Evolutionary conservation across 345 rosid genomes (phyloP), one percentile per base, ranked within the genome.

Genomic region (Boechera retrofracta): DNA sequence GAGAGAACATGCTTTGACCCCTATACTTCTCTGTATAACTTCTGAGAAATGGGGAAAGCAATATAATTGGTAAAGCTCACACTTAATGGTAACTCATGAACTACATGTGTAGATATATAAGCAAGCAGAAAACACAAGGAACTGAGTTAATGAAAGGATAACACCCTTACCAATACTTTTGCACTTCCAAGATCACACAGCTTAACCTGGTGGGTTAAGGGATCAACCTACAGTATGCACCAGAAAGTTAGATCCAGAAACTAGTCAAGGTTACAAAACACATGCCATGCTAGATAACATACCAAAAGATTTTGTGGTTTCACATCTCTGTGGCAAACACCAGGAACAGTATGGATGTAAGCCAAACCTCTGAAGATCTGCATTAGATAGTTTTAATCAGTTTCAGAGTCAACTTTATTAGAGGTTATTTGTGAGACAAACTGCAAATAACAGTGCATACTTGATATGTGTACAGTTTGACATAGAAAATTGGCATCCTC

Each of bases 291-390:
- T 15, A 71, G 33, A 56, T 11, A 38, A 52, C 82, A 26, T 86
- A 93, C 97, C 96, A 93, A 78, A 39, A 93, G 87, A 79, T 91
- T 93, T 86, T 93, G 98, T 42, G 98, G 98, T 73, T 93, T 93
- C 76, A 93, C 82, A 80, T 93, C 98, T 73, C 97, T 87, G 79
- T 93, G 98, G 71, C 97, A 93, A 72, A 93, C 91, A 67, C 91
- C 93, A 63, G 91, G 86, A 57, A 87, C 88, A 41, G 84, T 78
- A 72, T 91, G 98, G 79, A 93, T 89, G 79, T 89, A 93, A 68
- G 79, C 79, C 62, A 76, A 76, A 60, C 79, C 79, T 76, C 79
- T 59, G 87, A 89, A 93, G 56, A 93, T 91, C 98, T 93, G 90
- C 76, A 55, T 15, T 38, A 78, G 49, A 56, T 5, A 13, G 16